A percentile compares a stretch with the other conserved stretches of the same genome.
These are phyloP conservation scores for Stereum hirsutum DNA, from an alignment of 1,284 basidiomycete genomes.

Conservation along the genomic window DNA sequence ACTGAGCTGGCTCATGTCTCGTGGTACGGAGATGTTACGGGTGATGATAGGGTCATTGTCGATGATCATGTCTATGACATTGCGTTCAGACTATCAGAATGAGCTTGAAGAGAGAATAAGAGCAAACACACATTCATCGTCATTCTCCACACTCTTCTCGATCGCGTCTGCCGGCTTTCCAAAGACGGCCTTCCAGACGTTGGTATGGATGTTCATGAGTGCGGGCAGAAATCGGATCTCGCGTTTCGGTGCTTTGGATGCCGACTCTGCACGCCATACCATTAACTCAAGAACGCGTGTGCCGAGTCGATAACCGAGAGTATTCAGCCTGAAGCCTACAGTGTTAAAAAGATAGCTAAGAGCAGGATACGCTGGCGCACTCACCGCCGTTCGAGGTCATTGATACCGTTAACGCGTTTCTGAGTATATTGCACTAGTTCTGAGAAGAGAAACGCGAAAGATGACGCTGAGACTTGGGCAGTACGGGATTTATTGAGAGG, in stretches of 20 bases:
- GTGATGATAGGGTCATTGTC: conserved; percentile 94
- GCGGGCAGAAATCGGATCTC: conserved; percentile 84
- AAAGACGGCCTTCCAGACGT: conserved; percentile 92
- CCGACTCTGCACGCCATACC: conserved; percentile 61
- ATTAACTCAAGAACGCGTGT: conserved; percentile 75
- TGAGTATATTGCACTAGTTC: conserved; percentile 94
- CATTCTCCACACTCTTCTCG: conserved; percentile 92
- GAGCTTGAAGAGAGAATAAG: neutral
- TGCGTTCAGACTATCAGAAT: neutral
- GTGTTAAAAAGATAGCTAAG: conserved; percentile 2
- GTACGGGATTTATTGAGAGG: conserved; percentile 77
- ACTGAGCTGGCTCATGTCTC: conserved; percentile 88
- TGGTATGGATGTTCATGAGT: conserved; percentile 86
- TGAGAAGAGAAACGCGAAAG: conserved; percentile 85
- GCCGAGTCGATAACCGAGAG: conserved; percentile 85
- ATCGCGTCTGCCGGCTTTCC: conserved; percentile 90
- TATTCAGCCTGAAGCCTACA: conserved; percentile 59
- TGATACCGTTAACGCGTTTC: conserved; percentile 87
- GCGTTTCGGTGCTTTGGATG: conserved; percentile 75
- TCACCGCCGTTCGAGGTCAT: conserved; percentile 76
- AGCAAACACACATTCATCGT: conserved; percentile 78
- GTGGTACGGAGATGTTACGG: conserved; percentile 86
- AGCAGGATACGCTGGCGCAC: conserved; percentile 6
- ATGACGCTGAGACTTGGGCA: conserved; percentile 72
- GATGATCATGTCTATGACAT: conserved; percentile 88